phyloP scores from a whole-genome alignment of 2,329 filamentous ascomycete genomes.

The Ciborinia camelliae region DNA sequence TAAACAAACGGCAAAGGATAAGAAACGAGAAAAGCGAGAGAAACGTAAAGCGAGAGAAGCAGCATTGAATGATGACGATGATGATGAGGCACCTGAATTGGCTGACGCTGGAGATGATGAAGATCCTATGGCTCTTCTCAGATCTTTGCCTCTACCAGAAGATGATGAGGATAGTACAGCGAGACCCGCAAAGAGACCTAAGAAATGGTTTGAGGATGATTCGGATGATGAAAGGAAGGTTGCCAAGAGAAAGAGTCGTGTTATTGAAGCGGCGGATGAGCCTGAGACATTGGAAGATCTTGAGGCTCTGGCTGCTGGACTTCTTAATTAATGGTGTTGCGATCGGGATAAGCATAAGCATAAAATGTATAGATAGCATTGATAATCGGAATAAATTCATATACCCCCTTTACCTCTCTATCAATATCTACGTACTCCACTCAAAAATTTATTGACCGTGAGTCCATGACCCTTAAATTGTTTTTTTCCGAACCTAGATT shows the following conservation, averaged over 20 bases:
- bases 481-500: not conserved
- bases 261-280: conserved; percentile 61
- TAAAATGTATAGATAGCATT: conserved; percentile 6
- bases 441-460: not conserved
- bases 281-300: conserved; percentile 77
- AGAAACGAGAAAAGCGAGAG: conserved; percentile 71
- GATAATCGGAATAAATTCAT: conserved; percentile 1
- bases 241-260: conserved; percentile 49
- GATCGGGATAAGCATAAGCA: not conserved
- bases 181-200: conserved; percentile 59
- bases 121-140: conserved; percentile 55
- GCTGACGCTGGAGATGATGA: conserved; percentile 43
- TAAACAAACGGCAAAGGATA: conserved; percentile 75
- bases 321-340: conserved; percentile 52
- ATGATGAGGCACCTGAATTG: conserved; percentile 32
- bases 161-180: conserved; percentile 49
- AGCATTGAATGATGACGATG: conserved; percentile 45
- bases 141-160: conserved; percentile 52
- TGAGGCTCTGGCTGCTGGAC: conserved; percentile 70
- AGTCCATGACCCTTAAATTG: not conserved
- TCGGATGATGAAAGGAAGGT: conserved; percentile 47
- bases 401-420: conserved; percentile 4
- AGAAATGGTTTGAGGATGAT: conserved; percentile 77
- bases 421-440: not conserved
- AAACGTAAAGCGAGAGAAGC: conserved; percentile 59